These are phyloP conservation scores for Puya raimondii DNA, from an alignment of 176 grass and related monocot species.

Conservation along the genomic window DNA sequence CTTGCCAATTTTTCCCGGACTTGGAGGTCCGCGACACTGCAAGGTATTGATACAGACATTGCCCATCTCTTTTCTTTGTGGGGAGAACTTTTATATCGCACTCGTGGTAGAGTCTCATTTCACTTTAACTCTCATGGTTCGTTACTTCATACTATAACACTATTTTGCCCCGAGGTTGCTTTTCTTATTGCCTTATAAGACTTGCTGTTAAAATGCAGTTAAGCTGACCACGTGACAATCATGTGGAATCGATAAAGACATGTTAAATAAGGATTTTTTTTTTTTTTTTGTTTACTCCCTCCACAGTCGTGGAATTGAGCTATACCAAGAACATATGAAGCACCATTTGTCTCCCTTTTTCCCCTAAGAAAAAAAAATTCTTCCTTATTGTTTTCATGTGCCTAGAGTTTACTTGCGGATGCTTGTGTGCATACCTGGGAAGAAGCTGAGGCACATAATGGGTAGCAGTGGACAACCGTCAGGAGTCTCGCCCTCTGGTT, in stretches of 20 bases:
- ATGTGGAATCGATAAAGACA: not conserved
- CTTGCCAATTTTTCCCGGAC: slow-evolving; percentile 72
- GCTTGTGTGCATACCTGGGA: slow-evolving; percentile 81
- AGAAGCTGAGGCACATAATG: slow-evolving; percentile 76
- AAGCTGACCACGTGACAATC: too few species aligned
- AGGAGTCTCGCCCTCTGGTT: slow-evolving; percentile 39
- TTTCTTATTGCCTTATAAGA: too few species aligned
- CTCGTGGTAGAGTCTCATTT: too few species aligned
- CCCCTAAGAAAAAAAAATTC: not conserved
- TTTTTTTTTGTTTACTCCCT: not conserved
- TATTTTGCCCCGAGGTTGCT: too few species aligned
- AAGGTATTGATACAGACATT: slow-evolving; percentile 28
- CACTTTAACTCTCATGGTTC: too few species aligned
- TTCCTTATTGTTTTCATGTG: slow-evolving; percentile 19
- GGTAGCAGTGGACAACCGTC: slow-evolving; percentile 52
- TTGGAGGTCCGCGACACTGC: slow-evolving; percentile 92
- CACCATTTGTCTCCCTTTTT: not conserved
- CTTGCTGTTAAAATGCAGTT: too few species aligned
- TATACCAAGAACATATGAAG: not conserved
- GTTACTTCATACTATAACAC: too few species aligned
- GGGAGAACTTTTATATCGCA: too few species aligned
- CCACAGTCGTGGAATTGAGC: too few species aligned
- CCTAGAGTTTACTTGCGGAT: slow-evolving; percentile 78
- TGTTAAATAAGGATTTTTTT: not conserved
- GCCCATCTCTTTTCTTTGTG: not conserved